Evolutionary conservation across 169 alveolate species (phyloP), one percentile per base, ranked within the genome.

Genomic region (Eimeria maxima): DNA sequence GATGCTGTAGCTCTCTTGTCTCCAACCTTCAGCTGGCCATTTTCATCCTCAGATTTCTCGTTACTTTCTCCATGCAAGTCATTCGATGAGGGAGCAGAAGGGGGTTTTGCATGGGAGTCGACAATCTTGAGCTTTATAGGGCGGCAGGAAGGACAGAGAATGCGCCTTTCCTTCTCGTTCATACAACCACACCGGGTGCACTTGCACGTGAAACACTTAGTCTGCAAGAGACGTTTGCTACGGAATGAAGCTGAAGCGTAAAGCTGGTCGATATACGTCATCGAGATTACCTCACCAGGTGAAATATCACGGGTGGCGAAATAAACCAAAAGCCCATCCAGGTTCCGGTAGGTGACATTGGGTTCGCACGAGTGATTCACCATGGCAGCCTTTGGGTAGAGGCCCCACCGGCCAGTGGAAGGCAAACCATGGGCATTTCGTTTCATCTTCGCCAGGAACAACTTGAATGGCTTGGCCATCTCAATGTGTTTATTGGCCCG

Each of bases 81-180:
- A 16, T 44, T 60, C 24, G 92, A n/a, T 16, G 50, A 67, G 22
- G 83, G 20, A 42, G 65, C 83, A 13, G 81, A 63, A 63, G 83
- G 84, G 20, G 33, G 38, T 4, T 45, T 67, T 63, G 83, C 45
- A 44, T 38, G 65, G 55, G 81, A 7, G 94, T 87, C 96, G 13
- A 78, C 89, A 24, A 92, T 76, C 53, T 83, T 67, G 44, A 92
- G 71, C 96, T 92, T 92, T 22, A 29, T 45, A 24, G 96, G 96
- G 53, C 96, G 91, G 87, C 96, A 92, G 45, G 89, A 50, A n/a
- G 96, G 96, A 74, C 96, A 92, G 74, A 92, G 73, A 16, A 92
- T 80, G 5, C 81, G 76, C 74, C 96, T 60, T 65, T 76, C 96
- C 60, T 76, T 76, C 0, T 92, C 92, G n/a, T 47, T 44, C 83